Percentiles rank a stretch among this genome's conserved stretches.
These are phyloP conservation scores for Fusarium vanettenii DNA, from an alignment of 2,329 filamentous ascomycete species.

Conservation along the genomic window DNA sequence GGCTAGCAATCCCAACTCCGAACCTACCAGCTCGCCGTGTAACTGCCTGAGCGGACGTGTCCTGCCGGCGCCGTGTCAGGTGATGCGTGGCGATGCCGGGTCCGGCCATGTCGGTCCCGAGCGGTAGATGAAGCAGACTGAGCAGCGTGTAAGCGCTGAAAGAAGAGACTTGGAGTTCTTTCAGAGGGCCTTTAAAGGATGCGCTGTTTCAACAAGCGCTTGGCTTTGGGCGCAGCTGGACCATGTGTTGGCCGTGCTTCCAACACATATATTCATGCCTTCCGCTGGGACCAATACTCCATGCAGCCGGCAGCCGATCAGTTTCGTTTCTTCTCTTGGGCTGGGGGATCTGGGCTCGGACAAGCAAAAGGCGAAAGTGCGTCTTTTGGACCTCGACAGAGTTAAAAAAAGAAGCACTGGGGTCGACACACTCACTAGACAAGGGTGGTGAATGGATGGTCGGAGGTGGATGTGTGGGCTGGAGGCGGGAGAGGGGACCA, in stretches of 20 bases:
- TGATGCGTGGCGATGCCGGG: conserved; percentile 15
- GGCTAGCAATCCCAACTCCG: background rate
- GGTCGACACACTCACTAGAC: background rate
- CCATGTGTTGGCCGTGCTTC: conserved; percentile 5
- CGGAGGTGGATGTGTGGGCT: conserved; percentile 18
- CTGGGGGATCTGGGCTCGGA: background rate
- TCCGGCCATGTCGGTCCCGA: conserved; percentile 9
- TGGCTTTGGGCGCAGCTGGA: conserved; percentile 16
- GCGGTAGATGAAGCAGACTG: conserved; percentile 15
- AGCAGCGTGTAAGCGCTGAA: conserved; percentile 15
- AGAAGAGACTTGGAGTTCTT: conserved; percentile 1
- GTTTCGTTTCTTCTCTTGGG: background rate
- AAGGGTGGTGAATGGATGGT: background rate
- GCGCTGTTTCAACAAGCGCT: conserved; percentile 33
- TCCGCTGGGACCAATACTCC: conserved; percentile 22
- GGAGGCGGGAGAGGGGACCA: conserved; percentile 19
- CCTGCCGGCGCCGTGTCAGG: conserved; percentile 5
- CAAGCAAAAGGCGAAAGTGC: background rate
- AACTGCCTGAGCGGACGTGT: background rate
- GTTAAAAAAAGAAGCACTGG: conserved; percentile 34
- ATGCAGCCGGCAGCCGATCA: background rate
- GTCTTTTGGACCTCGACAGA: background rate
- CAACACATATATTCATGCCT: background rate
- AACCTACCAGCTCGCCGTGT: background rate
- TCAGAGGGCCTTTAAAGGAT: conserved; percentile 8